These are phyloP conservation scores for Acmispon strigosus DNA, from an alignment of 306 rosid species.

Conservation along the genomic window DNA sequence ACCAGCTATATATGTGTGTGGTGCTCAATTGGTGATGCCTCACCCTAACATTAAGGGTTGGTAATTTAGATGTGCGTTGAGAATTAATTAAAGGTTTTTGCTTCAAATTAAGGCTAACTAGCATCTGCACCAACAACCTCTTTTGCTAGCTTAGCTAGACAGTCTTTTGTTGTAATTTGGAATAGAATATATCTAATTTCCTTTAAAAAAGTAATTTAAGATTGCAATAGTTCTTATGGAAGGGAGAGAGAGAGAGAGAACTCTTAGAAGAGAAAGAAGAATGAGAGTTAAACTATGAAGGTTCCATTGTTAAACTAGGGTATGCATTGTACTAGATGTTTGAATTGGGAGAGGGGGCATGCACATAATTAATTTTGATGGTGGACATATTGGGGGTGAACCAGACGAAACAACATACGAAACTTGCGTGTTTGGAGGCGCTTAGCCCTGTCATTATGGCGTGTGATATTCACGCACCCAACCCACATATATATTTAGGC, in stretches of 20 bases:
- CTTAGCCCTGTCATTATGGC: conserved; percentile 2
- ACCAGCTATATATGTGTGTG: neutral
- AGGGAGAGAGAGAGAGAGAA: no score
- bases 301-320: no score
- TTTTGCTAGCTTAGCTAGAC: neutral
- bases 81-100: no score
- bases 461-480: conserved; percentile 12
- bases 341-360: neutral
- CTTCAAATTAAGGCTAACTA: no score
- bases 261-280: no score
- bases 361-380: conserved; percentile 2
- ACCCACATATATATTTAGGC: conserved; percentile 4
- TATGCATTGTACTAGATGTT: no score
- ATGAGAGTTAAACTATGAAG: no score
- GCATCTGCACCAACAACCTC: neutral
- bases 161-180: neutral
- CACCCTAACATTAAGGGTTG: neutral
- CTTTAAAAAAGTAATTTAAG: no score
- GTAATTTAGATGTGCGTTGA: no score
- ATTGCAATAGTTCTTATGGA: no score
- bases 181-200: neutral
- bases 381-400: conserved; percentile 4
- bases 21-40: neutral
- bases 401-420: neutral
- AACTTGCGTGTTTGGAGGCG: conserved; percentile 16